These are phyloP conservation scores for Oleoguttula mirabilis DNA, from an alignment of 495 filamentous ascomycete genomes.

Conservation along the genomic window DNA sequence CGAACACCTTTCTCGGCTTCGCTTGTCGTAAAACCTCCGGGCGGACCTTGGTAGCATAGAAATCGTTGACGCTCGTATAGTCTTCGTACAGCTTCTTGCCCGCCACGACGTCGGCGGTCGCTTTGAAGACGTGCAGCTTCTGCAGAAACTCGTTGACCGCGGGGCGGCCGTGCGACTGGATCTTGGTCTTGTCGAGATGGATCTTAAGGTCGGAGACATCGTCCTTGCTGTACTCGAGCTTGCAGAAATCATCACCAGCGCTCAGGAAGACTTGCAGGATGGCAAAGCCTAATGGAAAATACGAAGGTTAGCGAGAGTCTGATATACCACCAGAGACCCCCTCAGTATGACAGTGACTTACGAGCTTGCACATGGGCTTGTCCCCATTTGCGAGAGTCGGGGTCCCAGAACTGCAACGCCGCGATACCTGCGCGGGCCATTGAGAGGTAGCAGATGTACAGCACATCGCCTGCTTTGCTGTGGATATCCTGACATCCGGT, in stretches of 20 bases:
- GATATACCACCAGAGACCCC: too few relatives aligned
- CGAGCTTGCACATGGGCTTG: slow-evolving; percentile 82
- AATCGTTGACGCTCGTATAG: slow-evolving; percentile 71
- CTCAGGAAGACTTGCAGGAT: slow-evolving; percentile 82
- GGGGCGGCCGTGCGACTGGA: slow-evolving; percentile 45
- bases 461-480: slow-evolving; percentile 67
- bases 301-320: background rate
- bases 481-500: slow-evolving; percentile 58
- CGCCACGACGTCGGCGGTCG: slow-evolving; percentile 67
- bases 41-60: slow-evolving; percentile 65
- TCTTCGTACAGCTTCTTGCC: slow-evolving; percentile 67
- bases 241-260: slow-evolving; percentile 71
- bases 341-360: too few relatives aligned
- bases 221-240: slow-evolving; percentile 56
- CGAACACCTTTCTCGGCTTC: slow-evolving; percentile 88
- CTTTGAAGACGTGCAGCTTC: slow-evolving; percentile 87
- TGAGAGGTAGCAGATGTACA: slow-evolving; percentile 72
- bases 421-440: slow-evolving; percentile 86
- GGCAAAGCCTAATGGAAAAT: slow-evolving; percentile 55
- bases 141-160: slow-evolving; percentile 83
- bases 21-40: slow-evolving; percentile 73
- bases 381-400: slow-evolving; percentile 75
- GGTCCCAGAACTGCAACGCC: slow-evolving; percentile 82
- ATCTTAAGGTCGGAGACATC: slow-evolving; percentile 75
- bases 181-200: slow-evolving; percentile 70